Evolutionary conservation across 805 yeast species (phyloP).

Genomic region (Pichia membranifaciens): DNA sequence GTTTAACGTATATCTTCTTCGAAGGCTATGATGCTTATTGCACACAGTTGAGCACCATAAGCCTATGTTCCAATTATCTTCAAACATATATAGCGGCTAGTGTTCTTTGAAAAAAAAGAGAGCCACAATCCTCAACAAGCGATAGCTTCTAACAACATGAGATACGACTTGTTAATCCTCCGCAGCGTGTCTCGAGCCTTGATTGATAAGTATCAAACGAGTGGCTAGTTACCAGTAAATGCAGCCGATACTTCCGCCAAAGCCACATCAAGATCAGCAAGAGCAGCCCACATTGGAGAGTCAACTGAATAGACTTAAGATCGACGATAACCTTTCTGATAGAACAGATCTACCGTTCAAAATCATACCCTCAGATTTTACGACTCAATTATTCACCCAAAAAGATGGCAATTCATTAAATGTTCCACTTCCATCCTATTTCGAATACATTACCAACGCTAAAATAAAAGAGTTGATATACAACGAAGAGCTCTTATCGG

Average conservation of each 20-base stretch:
- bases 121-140: neutral
- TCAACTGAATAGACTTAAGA: neutral
- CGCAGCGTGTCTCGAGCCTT: too few species aligned
- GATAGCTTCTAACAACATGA: too few species aligned
- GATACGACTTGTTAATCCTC: too few species aligned
- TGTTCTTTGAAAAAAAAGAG: too few species aligned
- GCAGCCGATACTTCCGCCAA: constrained; percentile 5
- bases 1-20: too few species aligned
- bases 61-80: too few species aligned
- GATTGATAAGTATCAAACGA: too few species aligned
- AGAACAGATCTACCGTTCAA: constrained; percentile 3
- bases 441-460: constrained; percentile 20
- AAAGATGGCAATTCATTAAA: constrained; percentile 1
- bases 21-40: too few species aligned
- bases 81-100: too few species aligned
- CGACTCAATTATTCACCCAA: neutral
- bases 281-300: neutral
- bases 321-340: neutral
- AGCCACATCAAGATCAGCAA: neutral
- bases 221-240: neutral
- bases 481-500: constrained; percentile 16
- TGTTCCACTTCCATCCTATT: constrained; percentile 19
- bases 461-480: constrained; percentile 20
- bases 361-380: neutral
- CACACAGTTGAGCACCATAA: too few species aligned